Evolutionary conservation across 441 rosid species (phyloP), one percentile per base, ranked within the genome.

Genomic region (Erysimum pusillum): DNA sequence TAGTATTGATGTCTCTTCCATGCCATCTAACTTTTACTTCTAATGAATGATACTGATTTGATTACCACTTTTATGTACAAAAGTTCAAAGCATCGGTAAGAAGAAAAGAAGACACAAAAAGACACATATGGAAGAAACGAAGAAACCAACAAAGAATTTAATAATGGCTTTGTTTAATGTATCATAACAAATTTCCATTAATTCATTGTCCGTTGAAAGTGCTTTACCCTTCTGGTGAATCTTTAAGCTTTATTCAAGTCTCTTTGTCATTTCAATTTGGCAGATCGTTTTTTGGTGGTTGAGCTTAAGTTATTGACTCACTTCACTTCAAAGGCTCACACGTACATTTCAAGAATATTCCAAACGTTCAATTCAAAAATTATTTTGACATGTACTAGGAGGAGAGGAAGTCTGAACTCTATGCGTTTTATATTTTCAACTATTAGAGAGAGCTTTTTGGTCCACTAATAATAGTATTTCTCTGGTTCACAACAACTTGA

Each of bases 181-280:
- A 42, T 61, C 58, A 53, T 60, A 68, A 31, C 64, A 76, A 69
- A 69, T 34, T 42, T 51, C 17, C n/a, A 8, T 76, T 52, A 53
- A 62, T 61, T 34, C 79, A 32, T 69, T 42, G 79, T 76, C 75
- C 75, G 20, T 76, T 52, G 79, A 76, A 62, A 76, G 64, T 76
- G 79, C 64, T 69, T 41, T 42, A 52, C 41, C n/a, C 49, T 60
- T 75, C 48, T 61, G 34, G 9, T 76, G 79, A 52, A 76, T 76
- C 79, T 61, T 8, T 48, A 59, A 49, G 54, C 74, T 59, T 67
- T 75, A 46, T 3, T 61, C 34, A 41, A 67, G 48, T 36, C 39
- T 65, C 44, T 67, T 76, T 61, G 63, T 9, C 49, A 63, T 53
- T 76, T 69, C 22, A 63, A 6, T 62, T 35, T 54, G 7, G 54